A percentile compares a stretch with the other conserved stretches of the same genome.
These are phyloP conservation scores for Zostera marina DNA, from an alignment of 116 monocot species.

Conservation along the genomic window DNA sequence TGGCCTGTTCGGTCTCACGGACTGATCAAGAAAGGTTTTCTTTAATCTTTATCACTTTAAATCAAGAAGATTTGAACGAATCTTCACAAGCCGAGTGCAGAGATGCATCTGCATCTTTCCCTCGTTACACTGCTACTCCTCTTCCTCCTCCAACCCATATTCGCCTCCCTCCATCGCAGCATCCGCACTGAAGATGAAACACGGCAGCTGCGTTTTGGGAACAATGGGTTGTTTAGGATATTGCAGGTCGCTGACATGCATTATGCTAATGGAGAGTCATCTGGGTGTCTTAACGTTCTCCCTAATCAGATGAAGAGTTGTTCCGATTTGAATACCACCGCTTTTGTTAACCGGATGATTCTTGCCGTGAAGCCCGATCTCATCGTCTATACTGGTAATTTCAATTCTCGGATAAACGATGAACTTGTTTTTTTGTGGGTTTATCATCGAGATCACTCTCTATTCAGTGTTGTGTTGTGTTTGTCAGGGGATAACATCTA, in stretches of 20 bases:
- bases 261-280: conserved; percentile 55
- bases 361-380: conserved; percentile 69
- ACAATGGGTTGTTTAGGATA: conserved; percentile 61
- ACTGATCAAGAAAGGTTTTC: no score
- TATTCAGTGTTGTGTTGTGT: neutral
- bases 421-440: no score
- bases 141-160: no score
- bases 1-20: no score
- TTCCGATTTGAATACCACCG: conserved; percentile 93
- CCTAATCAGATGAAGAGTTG: conserved; percentile 38
- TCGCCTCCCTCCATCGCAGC: no score
- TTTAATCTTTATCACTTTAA: no score
- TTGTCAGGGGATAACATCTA: conserved; percentile 75
- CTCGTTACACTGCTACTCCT: no score
- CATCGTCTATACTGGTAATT: conserved; percentile 75
- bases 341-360: conserved; percentile 61
- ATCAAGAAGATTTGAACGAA: no score
- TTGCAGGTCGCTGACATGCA: conserved; percentile 97
- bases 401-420: neutral
- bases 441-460: neutral
- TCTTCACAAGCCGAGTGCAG: no score
- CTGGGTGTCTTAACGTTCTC: conserved; percentile 47
- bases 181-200: no score
- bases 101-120: no score
- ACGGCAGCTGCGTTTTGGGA: conserved; percentile 28